Base-by-base conservation (phyloP, 1,284 basidiomycete species). In the Neonothopanus nambi region DNA sequence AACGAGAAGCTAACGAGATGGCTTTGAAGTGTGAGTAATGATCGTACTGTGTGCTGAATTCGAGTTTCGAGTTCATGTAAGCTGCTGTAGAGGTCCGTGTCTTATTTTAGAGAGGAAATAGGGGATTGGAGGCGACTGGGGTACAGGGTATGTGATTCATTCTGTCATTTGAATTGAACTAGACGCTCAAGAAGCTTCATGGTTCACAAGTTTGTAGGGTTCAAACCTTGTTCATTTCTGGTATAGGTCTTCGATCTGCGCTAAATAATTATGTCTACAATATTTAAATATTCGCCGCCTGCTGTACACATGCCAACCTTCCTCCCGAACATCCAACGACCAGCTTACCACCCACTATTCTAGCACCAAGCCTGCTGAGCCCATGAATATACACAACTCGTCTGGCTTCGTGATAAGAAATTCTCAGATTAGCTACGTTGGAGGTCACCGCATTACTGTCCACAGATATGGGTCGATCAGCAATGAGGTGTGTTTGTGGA, bases 391-490 rank as follows among this genome's bases (percentile, higher is more conserved):
- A 7, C 8, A 30, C 21, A 18, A 46, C 44, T 30, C 28, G 2
- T 33, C 44, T 33, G 28, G 28, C 8, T 46, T 46, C 17, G 28
- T 33, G 7, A 46, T 46, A 30, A 46, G 13, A 20, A 33, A 46
- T 20, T 46, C 44, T 11, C 15, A 30, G 24, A 33, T 46, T 20
- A 46, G 36, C 28, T 33, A 46, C 28, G 28, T 46, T 33, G 28
- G 28, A 6, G 28, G 44, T 46, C 5, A 46, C 17, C 44, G 36
- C 28, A 28, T 46, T 26, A 46, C 17, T 13, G 28, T 46, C 12
- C 44, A 46, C 44, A 15, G 28, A 33, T 46, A 46, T 33, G 44
- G 44, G 12, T 18, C 23, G 44, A 46, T 46, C 36, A 46, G 15
- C 36, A 28, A 46, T 46, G 28, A 46, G 13, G 44, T 46, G 28